Percentiles rank a stretch among this genome's conserved stretches.
These are phyloP conservation scores for Tricholomella constricta DNA, from an alignment of 768 basidiomycete genomes.

Conservation along the genomic window DNA sequence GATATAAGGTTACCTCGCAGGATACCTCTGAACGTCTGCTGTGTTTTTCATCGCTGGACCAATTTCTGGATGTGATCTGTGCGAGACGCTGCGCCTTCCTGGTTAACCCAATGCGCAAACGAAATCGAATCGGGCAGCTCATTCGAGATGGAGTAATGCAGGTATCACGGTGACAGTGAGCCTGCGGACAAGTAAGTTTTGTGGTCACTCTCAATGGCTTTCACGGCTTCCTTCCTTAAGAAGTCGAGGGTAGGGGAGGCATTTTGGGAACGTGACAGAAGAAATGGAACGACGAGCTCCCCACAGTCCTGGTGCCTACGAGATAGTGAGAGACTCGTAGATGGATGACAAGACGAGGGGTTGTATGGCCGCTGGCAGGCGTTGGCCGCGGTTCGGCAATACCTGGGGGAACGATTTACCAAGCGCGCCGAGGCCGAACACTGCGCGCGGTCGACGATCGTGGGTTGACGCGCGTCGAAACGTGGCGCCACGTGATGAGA, in stretches of 20 bases:
- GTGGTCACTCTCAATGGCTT: conserved; percentile 32
- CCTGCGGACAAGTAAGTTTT: conserved; percentile 29
- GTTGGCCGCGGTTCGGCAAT: too few relatives aligned
- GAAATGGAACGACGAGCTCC: conserved; percentile 30
- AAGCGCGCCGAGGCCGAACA: neutral
- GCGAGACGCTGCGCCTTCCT: conserved; percentile 31
- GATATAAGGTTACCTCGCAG: conserved; percentile 24
- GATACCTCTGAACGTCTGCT: conserved; percentile 27
- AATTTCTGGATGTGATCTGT: conserved; percentile 34
- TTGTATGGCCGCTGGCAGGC: neutral
- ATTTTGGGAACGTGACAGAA: conserved; percentile 20
- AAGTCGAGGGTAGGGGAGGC: conserved; percentile 25
- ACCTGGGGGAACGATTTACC: neutral
- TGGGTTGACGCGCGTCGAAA: neutral
- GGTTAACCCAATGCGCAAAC: conserved; percentile 38
- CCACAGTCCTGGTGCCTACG: conserved; percentile 22
- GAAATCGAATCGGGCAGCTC: conserved; percentile 24
- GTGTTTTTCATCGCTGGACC: conserved; percentile 31
- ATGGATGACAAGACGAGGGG: neutral
- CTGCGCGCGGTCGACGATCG: neutral
- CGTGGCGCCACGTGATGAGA: neutral
- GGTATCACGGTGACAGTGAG: conserved; percentile 29
- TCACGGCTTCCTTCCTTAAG: conserved; percentile 28
- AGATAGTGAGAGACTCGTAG: neutral
- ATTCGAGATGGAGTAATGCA: conserved; percentile 20